Evolutionary conservation across 176 grass and related monocot species (phyloP).

Genomic region (Hsuehochloa calcarea): DNA sequence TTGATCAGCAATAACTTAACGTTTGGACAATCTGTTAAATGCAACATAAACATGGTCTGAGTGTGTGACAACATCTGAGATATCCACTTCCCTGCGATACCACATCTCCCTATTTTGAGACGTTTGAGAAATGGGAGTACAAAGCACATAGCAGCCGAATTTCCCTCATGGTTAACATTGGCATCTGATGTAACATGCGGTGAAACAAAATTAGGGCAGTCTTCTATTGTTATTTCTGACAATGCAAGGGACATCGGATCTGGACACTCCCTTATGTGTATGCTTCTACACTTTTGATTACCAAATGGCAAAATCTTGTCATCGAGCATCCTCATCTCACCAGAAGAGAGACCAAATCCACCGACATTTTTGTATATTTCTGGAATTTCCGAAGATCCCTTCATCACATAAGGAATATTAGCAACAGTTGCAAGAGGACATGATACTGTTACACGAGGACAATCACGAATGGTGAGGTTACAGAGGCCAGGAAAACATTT

Average conservation of each 20-base stretch:
- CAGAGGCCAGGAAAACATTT: background rate
- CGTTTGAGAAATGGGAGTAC: background rate
- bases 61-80: background rate
- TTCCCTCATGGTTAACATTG: background rate
- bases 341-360: background rate
- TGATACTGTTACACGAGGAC: background rate
- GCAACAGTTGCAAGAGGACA: background rate
- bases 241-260: constrained; percentile 18
- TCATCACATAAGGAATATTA: background rate
- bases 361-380: background rate
- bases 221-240: background rate
- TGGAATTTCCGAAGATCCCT: background rate
- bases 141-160: background rate
- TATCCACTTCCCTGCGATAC: background rate
- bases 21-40: background rate
- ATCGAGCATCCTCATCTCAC: constrained; percentile 5
- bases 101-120: background rate
- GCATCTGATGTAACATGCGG: background rate
- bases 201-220: background rate
- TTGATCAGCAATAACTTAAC: no score
- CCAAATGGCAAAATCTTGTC: constrained; percentile 10
- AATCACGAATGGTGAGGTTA: background rate
- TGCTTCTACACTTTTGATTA: background rate
- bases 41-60: background rate
- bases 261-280: background rate